Base-by-base conservation (phyloP, 345 rosid genomes). In the Eucalyptus virginea region DNA sequence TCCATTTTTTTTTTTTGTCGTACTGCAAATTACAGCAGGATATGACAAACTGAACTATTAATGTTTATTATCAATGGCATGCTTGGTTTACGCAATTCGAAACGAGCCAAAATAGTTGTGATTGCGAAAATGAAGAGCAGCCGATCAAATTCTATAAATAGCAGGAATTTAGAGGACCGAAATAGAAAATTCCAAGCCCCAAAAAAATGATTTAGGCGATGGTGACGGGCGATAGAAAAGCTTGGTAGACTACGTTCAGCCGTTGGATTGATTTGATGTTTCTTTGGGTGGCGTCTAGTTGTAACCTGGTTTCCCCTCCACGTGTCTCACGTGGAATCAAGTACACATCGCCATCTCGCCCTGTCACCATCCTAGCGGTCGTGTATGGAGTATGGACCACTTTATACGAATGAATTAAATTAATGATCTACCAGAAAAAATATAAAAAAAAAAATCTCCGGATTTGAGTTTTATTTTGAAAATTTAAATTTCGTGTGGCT, bases 11-110 rank as follows among this genome's bases (percentile, higher is more conserved):
- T 2, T 50, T 16, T 1, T 50, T 50, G 19, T 50, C 19, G 1
- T 50, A 16, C 8, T 1, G 3, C 19, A 50, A 50, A 50, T 50
- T 50, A 16, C 2, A 0, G 1, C 0, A 18, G 3, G 52, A 16
- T 2, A 21, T 52, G 1, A 56, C 24, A 58, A 58, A 58, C 14
- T 9, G 65, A 58, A 26, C 1, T 58, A 58, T 26, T 26, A 10
- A 58, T 26, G 65, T 26, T 54, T 1, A 18, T 58, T 58, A 58
- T 58, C 30, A 58, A 58, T 58, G 65, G 7, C 65, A 58, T 11
- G 65, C 65, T 58, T 60, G 32, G 67, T 60, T 26, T 60, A 12
- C 32, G 13, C 67, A 60, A 12, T 60, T 60, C 16, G 8, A 60
- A 24, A 47, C 8, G 15, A 28, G 7, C n/a, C 15, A 60, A 60